Base-by-base conservation (phyloP, 441 rosid species). In the Isatis lusitanica region DNA sequence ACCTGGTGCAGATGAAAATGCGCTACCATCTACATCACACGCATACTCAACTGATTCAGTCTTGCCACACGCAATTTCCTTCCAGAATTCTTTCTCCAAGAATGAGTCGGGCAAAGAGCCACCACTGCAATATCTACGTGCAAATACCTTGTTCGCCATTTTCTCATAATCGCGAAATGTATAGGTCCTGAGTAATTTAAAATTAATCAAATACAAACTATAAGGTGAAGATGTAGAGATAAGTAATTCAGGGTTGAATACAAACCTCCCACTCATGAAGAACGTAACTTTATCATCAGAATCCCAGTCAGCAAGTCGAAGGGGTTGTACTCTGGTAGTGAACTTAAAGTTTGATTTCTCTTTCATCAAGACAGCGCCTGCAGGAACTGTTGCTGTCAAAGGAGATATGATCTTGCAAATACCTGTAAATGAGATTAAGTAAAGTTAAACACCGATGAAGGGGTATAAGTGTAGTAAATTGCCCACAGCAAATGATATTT, bases 11-110 rank as follows among this genome's bases (percentile, higher is more conserved):
- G 96, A 94, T 78, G 98, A 94, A 80, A 94, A 96, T 78, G 99
- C 99, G 79, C 92, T 94, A 70, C 99, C 99, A 78, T 96, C 99
- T 84, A 96, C 98, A 83, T 96, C 98, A 65, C 99, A 96, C 60
- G 98, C 99, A 87, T 96, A 96, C 83, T 96, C 98, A 84, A 96
- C 98, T 61, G 90, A 78, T 83, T 96, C 98, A 57, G 88, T 90
- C 92, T 89, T 94, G 79, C 99, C 99, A 82, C 86, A 82, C 13
- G 90, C 88, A 78, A 96, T 94, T 87, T 96, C 98, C 77, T 89
- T 79, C 99, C 98, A 96, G 86, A 96, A 96, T 82, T 96, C 97
- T 84, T 96, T 92, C 87, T 96, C 99, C 98, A 94, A 38, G 89
- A 83, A 94, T 21, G 91, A 53, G 60, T 87, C 88, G 58, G 99